Conservation (phyloP, 805 yeast genomes). For the Ogataea paradorogensis region DNA sequence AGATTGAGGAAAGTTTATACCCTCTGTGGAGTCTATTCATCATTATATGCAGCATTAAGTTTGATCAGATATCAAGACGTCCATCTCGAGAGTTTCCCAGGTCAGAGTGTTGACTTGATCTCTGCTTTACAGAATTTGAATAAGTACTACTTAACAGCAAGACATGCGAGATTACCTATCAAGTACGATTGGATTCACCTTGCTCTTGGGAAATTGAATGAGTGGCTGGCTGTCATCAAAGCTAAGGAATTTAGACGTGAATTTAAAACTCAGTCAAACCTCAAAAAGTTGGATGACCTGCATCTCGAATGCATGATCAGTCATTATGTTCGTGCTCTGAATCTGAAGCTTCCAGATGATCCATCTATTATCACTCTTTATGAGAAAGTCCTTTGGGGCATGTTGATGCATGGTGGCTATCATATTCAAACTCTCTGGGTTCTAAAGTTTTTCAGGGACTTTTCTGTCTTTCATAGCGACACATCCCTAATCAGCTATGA, state of each 20-base stretch:
- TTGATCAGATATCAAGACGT: constrained; percentile 6
- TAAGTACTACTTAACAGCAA: constrained; percentile 12
- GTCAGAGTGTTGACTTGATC: constrained; percentile 9
- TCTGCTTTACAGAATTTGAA: constrained; percentile 11
- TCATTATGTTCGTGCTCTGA: constrained; percentile 36
- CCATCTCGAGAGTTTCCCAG: neutral
- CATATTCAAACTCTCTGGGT: constrained; percentile 43
- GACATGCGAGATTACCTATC: constrained; percentile 4
- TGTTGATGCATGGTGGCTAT: constrained; percentile 43
- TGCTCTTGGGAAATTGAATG: constrained; percentile 17
- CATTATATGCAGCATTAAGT: constrained; percentile 9
- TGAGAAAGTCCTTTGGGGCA: constrained; percentile 41
- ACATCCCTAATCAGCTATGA: constrained; percentile 19
- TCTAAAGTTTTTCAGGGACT: constrained; percentile 37
- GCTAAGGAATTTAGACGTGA: constrained; percentile 7
- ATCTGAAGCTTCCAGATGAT: constrained; percentile 37
- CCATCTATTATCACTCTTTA: constrained; percentile 33
- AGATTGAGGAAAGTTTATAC: constrained; percentile 8
- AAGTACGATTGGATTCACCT: constrained; percentile 18
- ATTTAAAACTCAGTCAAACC: constrained; percentile 2
- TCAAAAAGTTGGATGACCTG: constrained; percentile 12
- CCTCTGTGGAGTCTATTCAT: constrained; percentile 9
- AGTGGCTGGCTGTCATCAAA: constrained; percentile 13
- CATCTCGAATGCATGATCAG: constrained; percentile 37
- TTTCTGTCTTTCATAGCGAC: constrained; percentile 18